phyloP scores from a whole-genome alignment of 495 filamentous ascomycete genomes.

The Xylaria longipes region DNA sequence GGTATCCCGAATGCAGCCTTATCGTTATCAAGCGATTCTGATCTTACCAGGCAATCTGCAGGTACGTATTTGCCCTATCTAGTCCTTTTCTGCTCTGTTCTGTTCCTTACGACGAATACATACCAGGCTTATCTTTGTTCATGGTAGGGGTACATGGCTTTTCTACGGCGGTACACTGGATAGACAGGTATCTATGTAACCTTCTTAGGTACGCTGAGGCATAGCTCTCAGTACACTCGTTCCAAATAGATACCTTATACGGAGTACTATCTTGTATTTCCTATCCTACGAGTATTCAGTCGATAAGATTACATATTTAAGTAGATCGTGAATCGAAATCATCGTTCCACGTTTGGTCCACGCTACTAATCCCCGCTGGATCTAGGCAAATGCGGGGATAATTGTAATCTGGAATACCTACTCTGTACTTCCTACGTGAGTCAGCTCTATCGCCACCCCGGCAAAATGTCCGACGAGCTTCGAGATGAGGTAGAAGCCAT shows the following conservation, averaged over 20 bases:
- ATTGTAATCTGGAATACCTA: neutral
- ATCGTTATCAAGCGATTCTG: constrained; percentile 22
- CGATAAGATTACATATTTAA: neutral
- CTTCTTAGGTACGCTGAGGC: neutral
- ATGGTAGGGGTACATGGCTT: neutral
- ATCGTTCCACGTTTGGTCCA: neutral
- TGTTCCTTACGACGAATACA: constrained; percentile 19
- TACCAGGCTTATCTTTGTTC: neutral
- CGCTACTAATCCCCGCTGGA: neutral
- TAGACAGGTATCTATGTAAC: neutral
- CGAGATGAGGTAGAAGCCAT: constrained; percentile 86
- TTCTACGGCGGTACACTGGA: neutral
- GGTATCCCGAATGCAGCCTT: constrained; percentile 15
- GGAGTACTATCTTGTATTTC: neutral
- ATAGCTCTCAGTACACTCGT: neutral
- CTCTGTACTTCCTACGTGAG: neutral
- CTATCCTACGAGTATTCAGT: neutral
- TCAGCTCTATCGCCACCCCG: constrained; percentile 20
- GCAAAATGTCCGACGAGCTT: constrained; percentile 74
- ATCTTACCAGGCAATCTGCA: neutral
- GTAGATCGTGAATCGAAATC: neutral
- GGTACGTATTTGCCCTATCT: neutral
- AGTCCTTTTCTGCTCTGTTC: constrained; percentile 1
- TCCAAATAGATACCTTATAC: neutral
- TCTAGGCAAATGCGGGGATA: constrained; percentile 1